Percentiles rank a stretch among this genome's conserved stretches.
Conservation (phyloP, 257 asterid species). For the Solanum pinnatisectum region DNA sequence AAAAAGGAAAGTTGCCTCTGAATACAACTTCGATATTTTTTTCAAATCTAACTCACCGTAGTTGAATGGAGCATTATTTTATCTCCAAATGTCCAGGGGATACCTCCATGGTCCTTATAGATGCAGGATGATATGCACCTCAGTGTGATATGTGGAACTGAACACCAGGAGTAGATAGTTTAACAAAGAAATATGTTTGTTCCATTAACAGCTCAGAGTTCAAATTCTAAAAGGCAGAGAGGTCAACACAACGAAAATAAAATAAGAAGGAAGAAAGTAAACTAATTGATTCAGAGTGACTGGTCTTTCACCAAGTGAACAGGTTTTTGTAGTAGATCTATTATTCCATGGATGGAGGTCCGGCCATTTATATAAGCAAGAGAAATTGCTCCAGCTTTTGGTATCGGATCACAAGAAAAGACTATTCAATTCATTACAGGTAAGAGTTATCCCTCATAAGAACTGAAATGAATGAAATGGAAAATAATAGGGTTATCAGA, state of each 20-base stretch:
- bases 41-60: conserved; percentile 12
- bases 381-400: conserved; percentile 12
- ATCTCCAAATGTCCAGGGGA: conserved; percentile 24
- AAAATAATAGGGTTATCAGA: neutral
- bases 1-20: neutral
- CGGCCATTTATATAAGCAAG: neutral
- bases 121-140: conserved; percentile 11
- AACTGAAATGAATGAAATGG: neutral
- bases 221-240: neutral
- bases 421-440: neutral
- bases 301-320: neutral
- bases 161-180: neutral
- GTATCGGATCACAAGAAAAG: conserved; percentile 4
- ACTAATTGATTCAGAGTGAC: neutral
- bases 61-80: neutral
- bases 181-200: neutral
- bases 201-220: neutral
- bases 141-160: conserved; percentile 10
- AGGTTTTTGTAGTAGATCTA: conserved; percentile 2
- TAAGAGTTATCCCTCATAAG: neutral
- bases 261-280: neutral
- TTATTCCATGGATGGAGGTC: neutral
- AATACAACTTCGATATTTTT: neutral
- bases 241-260: neutral
- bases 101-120: conserved; percentile 10